These are phyloP conservation scores for California macrophylla DNA, from an alignment of 441 rosid genomes.

Conservation along the genomic window DNA sequence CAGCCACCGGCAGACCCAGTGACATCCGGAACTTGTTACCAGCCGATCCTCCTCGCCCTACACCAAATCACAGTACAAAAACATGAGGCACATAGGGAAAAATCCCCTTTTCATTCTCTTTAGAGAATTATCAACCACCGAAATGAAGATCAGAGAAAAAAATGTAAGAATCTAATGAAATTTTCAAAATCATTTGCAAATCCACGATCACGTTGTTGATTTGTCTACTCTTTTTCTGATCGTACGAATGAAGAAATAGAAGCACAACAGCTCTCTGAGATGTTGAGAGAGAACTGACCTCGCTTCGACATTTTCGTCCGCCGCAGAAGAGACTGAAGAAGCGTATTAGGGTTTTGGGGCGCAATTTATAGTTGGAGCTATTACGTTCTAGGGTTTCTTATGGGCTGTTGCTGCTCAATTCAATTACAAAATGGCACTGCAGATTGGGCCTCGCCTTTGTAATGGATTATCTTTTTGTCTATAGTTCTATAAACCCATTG, in stretches of 20 bases:
- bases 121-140: background rate
- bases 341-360: background rate
- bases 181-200: too few relatives aligned
- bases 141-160: background rate
- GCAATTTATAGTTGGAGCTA: background rate
- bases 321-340: background rate
- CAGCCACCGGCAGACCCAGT: background rate
- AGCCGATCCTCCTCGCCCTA: background rate
- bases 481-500: too few relatives aligned
- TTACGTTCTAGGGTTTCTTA: background rate
- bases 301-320: background rate
- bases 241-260: background rate
- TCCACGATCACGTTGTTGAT: too few relatives aligned
- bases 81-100: too few relatives aligned
- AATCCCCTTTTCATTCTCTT: too few relatives aligned
- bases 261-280: too few relatives aligned
- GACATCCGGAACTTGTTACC: background rate
- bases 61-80: background rate
- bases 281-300: background rate
- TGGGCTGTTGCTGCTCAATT: background rate
- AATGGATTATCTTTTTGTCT: too few relatives aligned
- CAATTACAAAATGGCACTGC: too few relatives aligned
- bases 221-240: background rate
- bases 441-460: too few relatives aligned
- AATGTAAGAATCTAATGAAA: too few relatives aligned